Conservation (phyloP, 1,284 basidiomycete genomes). For the Trametes polyzona region DNA sequence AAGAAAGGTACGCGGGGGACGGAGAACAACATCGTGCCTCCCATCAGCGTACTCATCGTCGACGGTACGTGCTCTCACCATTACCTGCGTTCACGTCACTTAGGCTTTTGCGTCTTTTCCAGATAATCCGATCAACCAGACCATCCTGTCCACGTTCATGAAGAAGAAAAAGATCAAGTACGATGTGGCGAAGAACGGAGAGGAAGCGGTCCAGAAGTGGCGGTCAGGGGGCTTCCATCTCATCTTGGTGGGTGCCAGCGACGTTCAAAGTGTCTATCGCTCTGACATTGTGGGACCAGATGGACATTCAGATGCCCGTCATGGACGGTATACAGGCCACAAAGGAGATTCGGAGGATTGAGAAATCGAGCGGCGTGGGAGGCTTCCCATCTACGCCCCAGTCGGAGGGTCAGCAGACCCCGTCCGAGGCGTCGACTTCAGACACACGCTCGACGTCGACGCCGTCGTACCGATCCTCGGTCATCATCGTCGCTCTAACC, state of each 20-base stretch:
- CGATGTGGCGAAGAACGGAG: constrained; percentile 93
- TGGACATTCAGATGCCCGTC: constrained; percentile 99
- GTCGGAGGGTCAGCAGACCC: constrained; percentile 58
- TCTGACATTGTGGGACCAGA: constrained; percentile 52
- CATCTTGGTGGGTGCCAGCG: constrained; percentile 74
- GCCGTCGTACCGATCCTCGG: constrained; percentile 79
- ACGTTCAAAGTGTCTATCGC: not conserved
- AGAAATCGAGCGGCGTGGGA: constrained; percentile 70
- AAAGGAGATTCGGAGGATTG: constrained; percentile 90
- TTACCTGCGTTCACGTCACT: not conserved
- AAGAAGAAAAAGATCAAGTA: constrained; percentile 95
- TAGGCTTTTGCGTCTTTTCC: constrained; percentile 2
- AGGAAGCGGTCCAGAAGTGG: constrained; percentile 98
- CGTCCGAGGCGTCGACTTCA: constrained; percentile 50
- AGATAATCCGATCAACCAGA: constrained; percentile 99
- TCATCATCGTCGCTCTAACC: constrained; percentile 98
- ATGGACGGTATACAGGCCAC: constrained; percentile 99
- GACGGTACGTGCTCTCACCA: constrained; percentile 66
- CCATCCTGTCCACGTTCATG: constrained; percentile 96
- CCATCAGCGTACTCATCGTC: constrained; percentile 94
- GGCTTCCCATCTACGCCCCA: constrained; percentile 74
- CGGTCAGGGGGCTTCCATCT: constrained; percentile 92
- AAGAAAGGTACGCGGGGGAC: constrained; percentile 33
- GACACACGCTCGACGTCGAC: constrained; percentile 45
- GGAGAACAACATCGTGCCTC: constrained; percentile 77